phyloP scores from a whole-genome alignment of 176 grass and related monocot genomes.

The Zea luxurians region DNA sequence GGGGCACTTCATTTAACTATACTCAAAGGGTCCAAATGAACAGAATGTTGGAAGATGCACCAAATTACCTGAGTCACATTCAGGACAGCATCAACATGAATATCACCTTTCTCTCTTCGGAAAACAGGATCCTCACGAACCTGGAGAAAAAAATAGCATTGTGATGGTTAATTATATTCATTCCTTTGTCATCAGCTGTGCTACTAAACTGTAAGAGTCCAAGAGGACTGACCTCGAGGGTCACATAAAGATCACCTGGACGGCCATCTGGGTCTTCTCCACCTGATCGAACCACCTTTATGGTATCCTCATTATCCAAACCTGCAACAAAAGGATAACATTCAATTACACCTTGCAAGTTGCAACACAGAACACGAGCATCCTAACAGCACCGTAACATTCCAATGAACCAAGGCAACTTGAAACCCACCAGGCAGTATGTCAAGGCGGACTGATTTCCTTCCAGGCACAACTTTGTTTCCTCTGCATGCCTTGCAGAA shows the following conservation, averaged over 20 bases:
- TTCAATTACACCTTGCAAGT: constrained; percentile 24
- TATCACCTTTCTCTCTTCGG: constrained; percentile 85
- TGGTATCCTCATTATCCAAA: constrained; percentile 68
- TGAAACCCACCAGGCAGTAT: constrained; percentile 67
- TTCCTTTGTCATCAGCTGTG: neutral
- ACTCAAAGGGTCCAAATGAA: neutral
- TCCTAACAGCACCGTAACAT: neutral
- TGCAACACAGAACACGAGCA: constrained; percentile 6
- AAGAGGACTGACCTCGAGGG: constrained; percentile 56
- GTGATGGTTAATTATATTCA: constrained; percentile 8
- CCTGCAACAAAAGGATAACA: constrained; percentile 42
- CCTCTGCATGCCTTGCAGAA: constrained; percentile 91
- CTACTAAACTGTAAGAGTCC: constrained; percentile 10
- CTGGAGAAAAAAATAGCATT: constrained; percentile 47
- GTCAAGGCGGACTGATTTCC: constrained; percentile 64
- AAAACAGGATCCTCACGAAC: constrained; percentile 89
- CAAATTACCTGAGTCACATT: constrained; percentile 89
- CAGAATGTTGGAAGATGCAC: neutral
- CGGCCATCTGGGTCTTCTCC: constrained; percentile 80
- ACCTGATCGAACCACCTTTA: constrained; percentile 80
- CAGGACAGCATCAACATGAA: constrained; percentile 83
- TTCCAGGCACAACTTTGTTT: constrained; percentile 66
- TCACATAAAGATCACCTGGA: constrained; percentile 90
- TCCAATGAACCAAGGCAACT: neutral
- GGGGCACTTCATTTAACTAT: neutral